Evolutionary conservation across 495 filamentous ascomycete genomes (phyloP).

Genomic region (Xylaria sp.): DNA sequence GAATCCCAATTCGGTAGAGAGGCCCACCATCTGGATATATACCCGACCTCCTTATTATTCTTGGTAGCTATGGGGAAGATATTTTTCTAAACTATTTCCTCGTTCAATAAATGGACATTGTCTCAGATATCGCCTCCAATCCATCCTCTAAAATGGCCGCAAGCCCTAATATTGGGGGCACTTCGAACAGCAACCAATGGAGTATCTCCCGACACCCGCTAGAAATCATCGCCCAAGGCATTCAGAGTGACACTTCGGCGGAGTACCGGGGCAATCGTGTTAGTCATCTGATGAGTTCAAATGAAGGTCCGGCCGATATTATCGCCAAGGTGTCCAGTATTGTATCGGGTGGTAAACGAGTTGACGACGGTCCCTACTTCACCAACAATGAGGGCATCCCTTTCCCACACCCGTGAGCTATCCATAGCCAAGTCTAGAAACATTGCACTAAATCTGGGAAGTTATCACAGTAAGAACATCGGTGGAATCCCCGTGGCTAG

Average conservation of each 20-base stretch:
- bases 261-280: constrained; percentile 39
- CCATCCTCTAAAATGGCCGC: constrained; percentile 24
- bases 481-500: constrained; percentile 64
- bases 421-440: not conserved
- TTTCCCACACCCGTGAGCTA: constrained; percentile 55
- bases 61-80: not conserved
- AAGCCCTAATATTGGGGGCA: constrained; percentile 8
- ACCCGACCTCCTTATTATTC: not conserved
- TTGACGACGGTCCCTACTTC: constrained; percentile 61
- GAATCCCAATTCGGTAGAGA: not conserved
- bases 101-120: not conserved
- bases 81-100: not conserved
- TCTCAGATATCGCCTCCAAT: not conserved
- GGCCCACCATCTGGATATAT: not conserved
- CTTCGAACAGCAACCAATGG: constrained; percentile 39
- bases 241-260: constrained; percentile 34
- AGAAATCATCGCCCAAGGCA: constrained; percentile 38
- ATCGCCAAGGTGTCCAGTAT: constrained; percentile 61
- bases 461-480: constrained; percentile 61
- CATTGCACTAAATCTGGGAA: constrained; percentile 30
- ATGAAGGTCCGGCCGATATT: constrained; percentile 63
- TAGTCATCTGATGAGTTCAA: constrained; percentile 53
- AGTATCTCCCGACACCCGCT: constrained; percentile 41
- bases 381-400: constrained; percentile 68
- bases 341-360: constrained; percentile 51